Evolutionary conservation across 225 moss, liverwort and hornwort genomes (phyloP).

Genomic region (Polytrichum formosum): DNA sequence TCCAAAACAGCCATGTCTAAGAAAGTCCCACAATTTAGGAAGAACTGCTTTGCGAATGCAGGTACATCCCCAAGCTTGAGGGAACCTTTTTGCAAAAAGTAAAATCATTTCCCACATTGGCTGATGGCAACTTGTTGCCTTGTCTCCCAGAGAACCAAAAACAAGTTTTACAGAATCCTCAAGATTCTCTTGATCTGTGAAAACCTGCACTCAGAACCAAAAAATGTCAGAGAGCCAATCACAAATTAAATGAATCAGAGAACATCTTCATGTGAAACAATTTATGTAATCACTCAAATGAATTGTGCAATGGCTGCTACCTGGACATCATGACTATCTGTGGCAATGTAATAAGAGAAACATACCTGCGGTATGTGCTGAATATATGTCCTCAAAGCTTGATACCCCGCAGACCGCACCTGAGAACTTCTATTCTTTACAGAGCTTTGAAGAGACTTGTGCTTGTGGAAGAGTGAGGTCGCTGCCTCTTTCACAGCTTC

Average conservation of each 20-base stretch:
- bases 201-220: conserved; percentile 41
- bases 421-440: conserved; percentile 73
- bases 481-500: conserved; percentile 62
- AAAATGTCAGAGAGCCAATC: not conserved
- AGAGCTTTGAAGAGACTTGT: conserved; percentile 64
- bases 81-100: conserved; percentile 65
- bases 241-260: not conserved
- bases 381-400: conserved; percentile 76
- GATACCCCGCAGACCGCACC: conserved; percentile 84
- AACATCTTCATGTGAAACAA: too few relatives aligned
- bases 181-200: conserved; percentile 60
- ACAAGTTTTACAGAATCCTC: conserved; percentile 62
- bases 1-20: conserved; percentile 79
- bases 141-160: conserved; percentile 77
- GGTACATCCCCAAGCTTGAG: conserved; percentile 75
- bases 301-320: too few relatives aligned
- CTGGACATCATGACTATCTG: too few relatives aligned
- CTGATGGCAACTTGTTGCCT: conserved; percentile 78
- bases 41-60: conserved; percentile 55
- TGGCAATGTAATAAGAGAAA: conserved; percentile 4
- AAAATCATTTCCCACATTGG: conserved; percentile 99
- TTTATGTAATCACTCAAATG: too few relatives aligned
- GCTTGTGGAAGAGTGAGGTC: conserved; percentile 50
- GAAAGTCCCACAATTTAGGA: conserved; percentile 77
- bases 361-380: conserved; percentile 75